phyloP scores from a whole-genome alignment of 2,329 filamentous ascomycete genomes.

The Exserohilum turcica region DNA sequence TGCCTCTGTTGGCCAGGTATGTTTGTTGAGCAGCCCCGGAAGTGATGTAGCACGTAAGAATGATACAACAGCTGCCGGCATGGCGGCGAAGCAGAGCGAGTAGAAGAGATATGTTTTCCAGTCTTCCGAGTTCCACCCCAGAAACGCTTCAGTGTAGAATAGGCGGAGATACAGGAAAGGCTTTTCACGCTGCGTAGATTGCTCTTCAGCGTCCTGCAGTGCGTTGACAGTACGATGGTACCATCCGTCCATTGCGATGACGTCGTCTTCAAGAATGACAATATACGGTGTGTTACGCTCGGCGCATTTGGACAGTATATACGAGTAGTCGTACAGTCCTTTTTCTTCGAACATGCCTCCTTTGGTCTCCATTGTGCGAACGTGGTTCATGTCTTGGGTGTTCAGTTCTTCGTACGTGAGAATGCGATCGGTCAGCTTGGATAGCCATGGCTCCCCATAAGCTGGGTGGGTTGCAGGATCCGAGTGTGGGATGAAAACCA shows the following conservation, averaged over 20 bases:
- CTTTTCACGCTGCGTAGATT: conserved; percentile 30
- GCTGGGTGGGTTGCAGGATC: conserved; percentile 50
- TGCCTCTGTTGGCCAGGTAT: not conserved
- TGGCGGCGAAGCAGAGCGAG: conserved; percentile 33
- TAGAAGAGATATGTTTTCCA: conserved; percentile 48
- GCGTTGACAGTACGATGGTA: conserved; percentile 49
- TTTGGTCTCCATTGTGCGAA: conserved; percentile 38
- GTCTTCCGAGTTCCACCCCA: conserved; percentile 54
- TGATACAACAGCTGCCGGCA: conserved; percentile 28
- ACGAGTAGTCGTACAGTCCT: conserved; percentile 52
- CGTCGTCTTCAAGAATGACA: conserved; percentile 55
- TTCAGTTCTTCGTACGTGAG: conserved; percentile 47
- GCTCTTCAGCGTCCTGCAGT: conserved; percentile 40
- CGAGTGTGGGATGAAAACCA: conserved; percentile 53
- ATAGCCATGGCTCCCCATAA: conserved; percentile 50
- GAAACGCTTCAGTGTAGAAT: conserved; percentile 54
- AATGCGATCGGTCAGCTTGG: conserved; percentile 48
- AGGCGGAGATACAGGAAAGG: conserved; percentile 53
- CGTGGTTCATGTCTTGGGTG: conserved; percentile 41
- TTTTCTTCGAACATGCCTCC: conserved; percentile 48
- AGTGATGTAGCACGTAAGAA: conserved; percentile 32
- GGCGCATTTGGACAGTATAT: conserved; percentile 50
- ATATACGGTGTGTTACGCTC: conserved; percentile 49
- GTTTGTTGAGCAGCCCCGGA: conserved; percentile 20
- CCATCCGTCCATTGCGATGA: conserved; percentile 56